Evolutionary conservation across 257 asterid species (phyloP), one percentile per base, ranked within the genome.

Genomic region (Penstemon barbatus): DNA sequence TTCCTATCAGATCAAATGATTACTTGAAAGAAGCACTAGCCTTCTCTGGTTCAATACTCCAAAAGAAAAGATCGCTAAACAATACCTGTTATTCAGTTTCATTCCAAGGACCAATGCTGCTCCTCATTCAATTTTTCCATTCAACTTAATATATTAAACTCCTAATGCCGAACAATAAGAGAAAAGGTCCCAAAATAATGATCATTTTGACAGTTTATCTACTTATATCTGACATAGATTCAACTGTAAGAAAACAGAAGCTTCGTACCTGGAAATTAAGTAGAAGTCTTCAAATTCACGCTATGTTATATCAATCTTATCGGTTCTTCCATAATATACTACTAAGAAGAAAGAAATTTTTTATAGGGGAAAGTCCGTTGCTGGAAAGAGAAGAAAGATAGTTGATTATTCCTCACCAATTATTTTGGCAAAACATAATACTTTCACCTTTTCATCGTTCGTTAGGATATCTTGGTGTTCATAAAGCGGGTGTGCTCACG

Each of bases 321-420:
- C 36, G 19, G 5, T 18, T 50, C 44, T 41, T 45, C 56, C 41
- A 25, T 66, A 56, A 40, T 51, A 48, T n/a, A 72, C 3, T 40
- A 48, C 11, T 46, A 55, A 9, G 70, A 69, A 64, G 38, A 39
- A 68, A 68, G 56, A 8, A 66, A 9, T 51, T 57, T 61, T 72
- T 46, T 49, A 61, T 7, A 13, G 58, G 60, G 56, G 68, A n/a
- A 59, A 64, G 37, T 6, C 74, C 57, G 33, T 40, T 3, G 18
- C 61, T 46, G 36, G 59, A 59, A 68, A 50, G 52, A 72, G 49
- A 56, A 42, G 59, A 59, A 68, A 50, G 52, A 69, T 48, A 56
- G 37, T 57, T 56, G 61, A 43, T 19, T 49, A 40, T 38, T 61
- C 45, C 39, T 53, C 33, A 48, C 49, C n/a, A 61, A 25, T 40